These are phyloP conservation scores for Haplosporangium sp. DNA, from an alignment of 371 early-diverging fungal genomes.

Conservation along the genomic window DNA sequence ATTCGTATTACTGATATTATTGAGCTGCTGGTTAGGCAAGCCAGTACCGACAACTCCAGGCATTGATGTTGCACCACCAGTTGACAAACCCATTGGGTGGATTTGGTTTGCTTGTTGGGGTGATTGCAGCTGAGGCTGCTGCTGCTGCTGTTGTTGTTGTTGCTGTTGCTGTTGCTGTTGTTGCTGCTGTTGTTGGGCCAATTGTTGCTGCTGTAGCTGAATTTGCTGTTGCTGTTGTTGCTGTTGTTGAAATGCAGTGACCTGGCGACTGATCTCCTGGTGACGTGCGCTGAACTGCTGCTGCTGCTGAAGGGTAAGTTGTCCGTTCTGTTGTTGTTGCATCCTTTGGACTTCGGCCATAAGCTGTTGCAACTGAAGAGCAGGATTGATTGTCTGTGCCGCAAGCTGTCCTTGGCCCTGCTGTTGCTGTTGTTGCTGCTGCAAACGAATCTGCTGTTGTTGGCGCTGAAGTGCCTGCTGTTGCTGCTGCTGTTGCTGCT, in stretches of 20 bases:
- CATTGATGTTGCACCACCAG: slow-evolving; percentile 15
- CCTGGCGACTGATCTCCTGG: slow-evolving; percentile 28
- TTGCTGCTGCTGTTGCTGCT: slow-evolving; percentile 32
- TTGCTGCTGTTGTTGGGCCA: slow-evolving; percentile 13
- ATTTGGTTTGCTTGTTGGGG: slow-evolving; percentile 37
- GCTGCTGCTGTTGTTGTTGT: slow-evolving; percentile 30
- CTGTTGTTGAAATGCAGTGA: neutral
- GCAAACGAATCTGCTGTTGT: slow-evolving; percentile 3
- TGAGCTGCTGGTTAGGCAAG: slow-evolving; percentile 15
- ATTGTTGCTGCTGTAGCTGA: slow-evolving; percentile 7
- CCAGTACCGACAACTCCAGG: slow-evolving; percentile 13
- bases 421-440: slow-evolving; percentile 15
- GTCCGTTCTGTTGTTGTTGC: slow-evolving; percentile 25
- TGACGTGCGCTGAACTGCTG: slow-evolving; percentile 49
- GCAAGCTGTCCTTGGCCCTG: slow-evolving; percentile 8
- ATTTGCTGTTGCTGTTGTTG: slow-evolving; percentile 54
- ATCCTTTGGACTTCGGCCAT: slow-evolving; percentile 19
- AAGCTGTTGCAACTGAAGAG: slow-evolving; percentile 60
- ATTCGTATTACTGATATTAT: slow-evolving; percentile 37
- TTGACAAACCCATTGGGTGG: slow-evolving; percentile 30
- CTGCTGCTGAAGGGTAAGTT: slow-evolving; percentile 24
- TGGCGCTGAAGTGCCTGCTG: slow-evolving; percentile 6
- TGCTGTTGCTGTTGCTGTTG: slow-evolving; percentile 55
- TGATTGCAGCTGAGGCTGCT: slow-evolving; percentile 27
- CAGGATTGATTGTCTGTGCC: slow-evolving; percentile 21